Evolutionary conservation across 2,329 filamentous ascomycete species (phyloP), one percentile per base, ranked within the genome.

Genomic region (Penicillium decumbens): DNA sequence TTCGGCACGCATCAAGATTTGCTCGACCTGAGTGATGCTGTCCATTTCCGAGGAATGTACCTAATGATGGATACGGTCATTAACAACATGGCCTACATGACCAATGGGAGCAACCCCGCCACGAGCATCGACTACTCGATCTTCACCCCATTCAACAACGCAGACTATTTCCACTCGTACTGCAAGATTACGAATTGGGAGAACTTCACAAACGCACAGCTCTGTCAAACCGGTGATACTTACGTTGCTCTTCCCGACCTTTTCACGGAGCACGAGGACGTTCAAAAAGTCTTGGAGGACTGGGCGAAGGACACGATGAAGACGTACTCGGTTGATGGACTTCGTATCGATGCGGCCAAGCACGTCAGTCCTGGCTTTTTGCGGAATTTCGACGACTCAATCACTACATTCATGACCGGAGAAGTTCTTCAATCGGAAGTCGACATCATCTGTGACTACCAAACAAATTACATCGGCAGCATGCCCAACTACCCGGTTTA

Each of bases 21-120:
- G 47, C 69, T 73, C 30, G 73, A 71, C 41, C 61, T 80, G 8
- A 72, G 71, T 32, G 64, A 61, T 27, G 71, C 74, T 7, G 60
- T 78, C 9, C 77, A 79, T 58, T 55, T 53, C 12, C 69, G 63
- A 55, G 74, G 69, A 50, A 79, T 75, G 76, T 78, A 75, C 53
- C 56, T 80, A 9, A 78, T 79, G 77, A 69, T 78, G 40, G 77
- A 80, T 53, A 71, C 77, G 2, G 76, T 79, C 8, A 71, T 75
- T 33, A 79, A 79, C 59, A 75, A 79, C 48, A 70, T 74, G 67
- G 72, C 63, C 6, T 24, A 39, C 24, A 60, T 65, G 7, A 64
- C 60, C 4, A 59, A 66, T 43, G 61, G 59, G 9, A 55, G 56
- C 24, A 43, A 64, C 33, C 63, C 64, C 1, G 56, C 56, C 15